These are phyloP conservation scores for Sphaerosporella brunnea DNA, from an alignment of 495 filamentous ascomycete species.

Conservation along the genomic window DNA sequence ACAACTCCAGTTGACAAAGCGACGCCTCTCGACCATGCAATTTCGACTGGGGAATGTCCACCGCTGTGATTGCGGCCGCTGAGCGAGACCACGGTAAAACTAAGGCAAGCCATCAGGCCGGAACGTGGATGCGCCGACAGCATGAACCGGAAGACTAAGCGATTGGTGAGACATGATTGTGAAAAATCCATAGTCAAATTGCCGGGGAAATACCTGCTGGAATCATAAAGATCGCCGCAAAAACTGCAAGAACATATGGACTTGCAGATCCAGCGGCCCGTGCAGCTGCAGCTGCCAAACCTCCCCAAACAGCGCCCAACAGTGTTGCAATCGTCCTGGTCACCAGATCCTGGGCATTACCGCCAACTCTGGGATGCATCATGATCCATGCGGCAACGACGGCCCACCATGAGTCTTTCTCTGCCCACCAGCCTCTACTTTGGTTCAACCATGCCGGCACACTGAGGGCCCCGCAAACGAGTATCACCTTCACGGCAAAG, in stretches of 20 bases:
- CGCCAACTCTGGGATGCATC: constrained; percentile 41
- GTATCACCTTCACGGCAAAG: constrained; percentile 39
- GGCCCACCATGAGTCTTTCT: constrained; percentile 38
- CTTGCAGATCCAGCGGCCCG: constrained; percentile 27
- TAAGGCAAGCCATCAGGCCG: constrained; percentile 37
- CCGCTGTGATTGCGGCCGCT: constrained; percentile 27
- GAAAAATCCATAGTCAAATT: background rate
- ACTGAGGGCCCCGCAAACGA: constrained; percentile 34
- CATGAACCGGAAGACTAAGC: constrained; percentile 36
- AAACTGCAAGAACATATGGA: constrained; percentile 38
- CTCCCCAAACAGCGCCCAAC: constrained; percentile 38
- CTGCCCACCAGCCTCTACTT: constrained; percentile 35
- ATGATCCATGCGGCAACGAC: constrained; percentile 42
- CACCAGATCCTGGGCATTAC: constrained; percentile 38
- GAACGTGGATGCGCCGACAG: constrained; percentile 38
- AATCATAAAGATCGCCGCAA: constrained; percentile 38
- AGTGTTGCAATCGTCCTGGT: constrained; percentile 31
- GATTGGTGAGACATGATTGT: background rate
- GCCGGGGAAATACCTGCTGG: constrained; percentile 28
- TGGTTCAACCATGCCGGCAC: constrained; percentile 36
- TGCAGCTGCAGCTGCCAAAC: constrained; percentile 33
- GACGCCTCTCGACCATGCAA: constrained; percentile 33
- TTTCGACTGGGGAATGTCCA: constrained; percentile 23
- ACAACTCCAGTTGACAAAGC: constrained; percentile 36
- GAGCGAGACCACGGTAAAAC: constrained; percentile 39